phyloP scores from a whole-genome alignment of 2,329 filamentous ascomycete genomes.

The Aureobasidium sp. region DNA sequence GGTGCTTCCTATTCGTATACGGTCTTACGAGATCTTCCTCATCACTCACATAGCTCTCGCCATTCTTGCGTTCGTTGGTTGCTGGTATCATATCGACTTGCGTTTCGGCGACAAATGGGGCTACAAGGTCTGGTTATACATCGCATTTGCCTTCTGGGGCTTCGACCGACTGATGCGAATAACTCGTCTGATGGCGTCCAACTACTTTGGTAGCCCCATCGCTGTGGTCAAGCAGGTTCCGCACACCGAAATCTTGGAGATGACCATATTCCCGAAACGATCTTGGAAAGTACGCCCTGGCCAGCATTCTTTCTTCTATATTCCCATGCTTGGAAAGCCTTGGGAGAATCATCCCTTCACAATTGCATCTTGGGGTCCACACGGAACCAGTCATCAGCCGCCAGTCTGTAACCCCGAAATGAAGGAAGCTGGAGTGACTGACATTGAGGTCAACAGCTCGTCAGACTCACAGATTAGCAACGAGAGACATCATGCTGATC shows the following conservation, averaged over 20 bases:
- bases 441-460: background rate
- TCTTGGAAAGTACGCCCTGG: slow-evolving; percentile 30
- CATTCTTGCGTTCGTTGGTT: slow-evolving; percentile 37
- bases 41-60: slow-evolving; percentile 38
- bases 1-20: slow-evolving; percentile 33
- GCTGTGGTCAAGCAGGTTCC: slow-evolving; percentile 33
- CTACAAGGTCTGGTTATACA: slow-evolving; percentile 44
- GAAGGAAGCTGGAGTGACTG: background rate
- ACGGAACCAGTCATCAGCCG: slow-evolving; percentile 9
- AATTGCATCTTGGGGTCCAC: slow-evolving; percentile 28
- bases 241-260: slow-evolving; percentile 29
- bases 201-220: slow-evolving; percentile 32
- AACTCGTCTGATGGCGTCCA: slow-evolving; percentile 27
- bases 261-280: slow-evolving; percentile 37
- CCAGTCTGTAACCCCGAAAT: background rate
- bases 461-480: slow-evolving; percentile 1
- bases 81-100: slow-evolving; percentile 38
- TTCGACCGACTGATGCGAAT: slow-evolving; percentile 42
- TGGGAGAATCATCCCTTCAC: slow-evolving; percentile 55
- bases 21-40: slow-evolving; percentile 41
- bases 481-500: background rate
- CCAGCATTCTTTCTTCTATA: slow-evolving; percentile 43
- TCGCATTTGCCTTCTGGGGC: slow-evolving; percentile 38
- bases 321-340: slow-evolving; percentile 36
- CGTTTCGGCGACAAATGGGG: slow-evolving; percentile 36